Conservation (phyloP, 2,329 filamentous ascomycete genomes). For the Aspergillus fischeri region DNA sequence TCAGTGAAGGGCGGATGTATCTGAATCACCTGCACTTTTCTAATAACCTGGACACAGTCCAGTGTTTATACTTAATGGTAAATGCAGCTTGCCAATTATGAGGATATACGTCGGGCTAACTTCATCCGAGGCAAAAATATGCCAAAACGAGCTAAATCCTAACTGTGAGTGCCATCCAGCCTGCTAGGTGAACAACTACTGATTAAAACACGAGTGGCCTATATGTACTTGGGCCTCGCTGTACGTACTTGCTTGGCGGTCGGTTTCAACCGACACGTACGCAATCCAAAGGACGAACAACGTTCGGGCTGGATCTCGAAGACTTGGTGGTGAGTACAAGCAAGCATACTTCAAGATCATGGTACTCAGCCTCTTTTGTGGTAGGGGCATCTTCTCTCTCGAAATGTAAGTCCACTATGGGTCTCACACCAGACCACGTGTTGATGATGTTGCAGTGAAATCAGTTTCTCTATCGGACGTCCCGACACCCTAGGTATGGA, state of each 20-base stretch:
- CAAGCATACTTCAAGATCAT: too few species aligned
- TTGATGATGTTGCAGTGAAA: conserved; percentile 30
- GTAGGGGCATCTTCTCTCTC: conserved; percentile 43
- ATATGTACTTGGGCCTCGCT: conserved; percentile 48
- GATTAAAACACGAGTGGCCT: conserved; percentile 34
- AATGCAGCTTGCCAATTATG: not conserved
- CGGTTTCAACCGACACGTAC: conserved; percentile 45
- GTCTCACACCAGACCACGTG: not conserved
- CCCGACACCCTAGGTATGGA: conserved; percentile 49
- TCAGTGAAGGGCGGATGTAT: conserved; percentile 39
- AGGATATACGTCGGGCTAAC: not conserved
- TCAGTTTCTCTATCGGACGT: conserved; percentile 47
- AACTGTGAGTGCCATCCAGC: conserved; percentile 32
- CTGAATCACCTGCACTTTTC: conserved; percentile 40
- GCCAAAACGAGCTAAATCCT: conserved; percentile 48
- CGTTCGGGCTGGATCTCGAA: conserved; percentile 39
- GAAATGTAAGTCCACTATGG: conserved; percentile 35
- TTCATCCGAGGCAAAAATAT: conserved; percentile 43
- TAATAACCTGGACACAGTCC: conserved; percentile 47
- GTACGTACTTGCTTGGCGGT: conserved; percentile 47
- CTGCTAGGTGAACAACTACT: not conserved
- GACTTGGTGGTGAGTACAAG: conserved; percentile 43
- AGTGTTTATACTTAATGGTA: conserved; percentile 47
- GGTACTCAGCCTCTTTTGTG: not conserved
- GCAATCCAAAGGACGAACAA: conserved; percentile 27